Conservation (phyloP, 768 basidiomycete genomes). For the Tricholomella constricta region DNA sequence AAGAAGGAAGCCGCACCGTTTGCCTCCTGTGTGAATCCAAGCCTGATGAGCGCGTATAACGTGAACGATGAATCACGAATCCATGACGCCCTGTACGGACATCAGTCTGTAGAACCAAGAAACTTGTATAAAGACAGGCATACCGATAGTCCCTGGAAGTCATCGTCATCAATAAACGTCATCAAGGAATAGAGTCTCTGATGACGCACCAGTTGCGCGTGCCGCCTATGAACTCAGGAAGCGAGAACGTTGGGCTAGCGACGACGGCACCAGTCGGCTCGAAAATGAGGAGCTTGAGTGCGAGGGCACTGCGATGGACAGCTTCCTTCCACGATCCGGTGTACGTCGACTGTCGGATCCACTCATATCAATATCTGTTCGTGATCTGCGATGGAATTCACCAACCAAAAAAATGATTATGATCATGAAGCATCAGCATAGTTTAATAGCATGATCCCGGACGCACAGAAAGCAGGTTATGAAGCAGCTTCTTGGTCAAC, state of each 20-base stretch:
- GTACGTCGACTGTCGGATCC: conserved; percentile 91
- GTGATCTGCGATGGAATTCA: conserved; percentile 69
- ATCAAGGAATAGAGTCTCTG: neutral
- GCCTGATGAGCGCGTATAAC: conserved; percentile 88
- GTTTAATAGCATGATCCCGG: neutral
- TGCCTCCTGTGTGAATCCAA: conserved; percentile 94
- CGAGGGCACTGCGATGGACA: conserved; percentile 90
- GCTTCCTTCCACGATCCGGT: conserved; percentile 94
- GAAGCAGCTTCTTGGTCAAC: conserved; percentile 66
- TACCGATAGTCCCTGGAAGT: too few species aligned
- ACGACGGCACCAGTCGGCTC: conserved; percentile 94
- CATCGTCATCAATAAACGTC: neutral
- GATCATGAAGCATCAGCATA: too few species aligned
- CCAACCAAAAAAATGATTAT: too few species aligned
- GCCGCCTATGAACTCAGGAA: conserved; percentile 92
- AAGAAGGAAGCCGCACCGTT: conserved; percentile 52
- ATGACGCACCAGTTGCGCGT: conserved; percentile 76
- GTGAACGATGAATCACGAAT: conserved; percentile 96
- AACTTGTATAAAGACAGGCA: too few species aligned
- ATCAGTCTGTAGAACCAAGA: too few species aligned
- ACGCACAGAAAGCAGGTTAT: conserved; percentile 54
- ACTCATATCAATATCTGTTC: conserved; percentile 81
- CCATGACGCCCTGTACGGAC: conserved; percentile 66
- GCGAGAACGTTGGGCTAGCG: conserved; percentile 92
- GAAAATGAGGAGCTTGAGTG: conserved; percentile 89